Conservation (phyloP, 495 filamentous ascomycete species). For the Tuber calosporum region DNA sequence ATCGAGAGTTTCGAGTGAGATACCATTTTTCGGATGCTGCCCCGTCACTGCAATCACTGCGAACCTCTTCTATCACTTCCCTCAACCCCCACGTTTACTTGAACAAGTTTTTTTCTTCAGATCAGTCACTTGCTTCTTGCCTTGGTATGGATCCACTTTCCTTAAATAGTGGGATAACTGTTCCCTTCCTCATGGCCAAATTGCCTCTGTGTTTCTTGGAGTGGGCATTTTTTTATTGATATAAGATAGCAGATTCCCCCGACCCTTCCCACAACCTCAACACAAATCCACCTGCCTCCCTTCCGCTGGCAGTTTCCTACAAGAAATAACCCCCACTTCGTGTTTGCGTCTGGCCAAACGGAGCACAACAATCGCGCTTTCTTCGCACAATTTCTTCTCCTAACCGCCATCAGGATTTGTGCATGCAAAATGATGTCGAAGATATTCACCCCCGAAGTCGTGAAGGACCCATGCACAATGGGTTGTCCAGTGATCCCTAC, state of each 20-base stretch:
- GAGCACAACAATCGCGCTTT: not conserved
- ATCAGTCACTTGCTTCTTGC: not conserved
- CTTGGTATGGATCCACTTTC: not conserved
- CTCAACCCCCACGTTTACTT: not conserved
- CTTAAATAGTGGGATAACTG: not conserved
- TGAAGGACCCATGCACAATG: slow-evolving; percentile 41
- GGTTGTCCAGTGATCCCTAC: slow-evolving; percentile 58
- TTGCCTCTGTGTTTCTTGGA: not conserved
- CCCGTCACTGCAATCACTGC: not conserved
- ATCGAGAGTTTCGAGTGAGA: not conserved
- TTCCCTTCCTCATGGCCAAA: not conserved
- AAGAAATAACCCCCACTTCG: not conserved
- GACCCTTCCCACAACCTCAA: not conserved
- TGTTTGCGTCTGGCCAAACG: not conserved
- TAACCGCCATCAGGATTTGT: slow-evolving; percentile 11
- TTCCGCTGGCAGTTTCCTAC: too few species aligned
- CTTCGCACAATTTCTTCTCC: slow-evolving; percentile 12
- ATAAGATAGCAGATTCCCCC: not conserved
- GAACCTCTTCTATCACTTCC: not conserved
- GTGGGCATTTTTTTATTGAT: not conserved
- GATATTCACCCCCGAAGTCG: slow-evolving; percentile 42
- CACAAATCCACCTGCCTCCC: not conserved
- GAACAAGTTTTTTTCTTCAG: not conserved
- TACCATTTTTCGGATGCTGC: not conserved
- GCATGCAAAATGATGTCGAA: slow-evolving; percentile 42